These are phyloP conservation scores for Eruca vesicaria DNA, from an alignment of 441 rosid genomes.

Conservation along the genomic window DNA sequence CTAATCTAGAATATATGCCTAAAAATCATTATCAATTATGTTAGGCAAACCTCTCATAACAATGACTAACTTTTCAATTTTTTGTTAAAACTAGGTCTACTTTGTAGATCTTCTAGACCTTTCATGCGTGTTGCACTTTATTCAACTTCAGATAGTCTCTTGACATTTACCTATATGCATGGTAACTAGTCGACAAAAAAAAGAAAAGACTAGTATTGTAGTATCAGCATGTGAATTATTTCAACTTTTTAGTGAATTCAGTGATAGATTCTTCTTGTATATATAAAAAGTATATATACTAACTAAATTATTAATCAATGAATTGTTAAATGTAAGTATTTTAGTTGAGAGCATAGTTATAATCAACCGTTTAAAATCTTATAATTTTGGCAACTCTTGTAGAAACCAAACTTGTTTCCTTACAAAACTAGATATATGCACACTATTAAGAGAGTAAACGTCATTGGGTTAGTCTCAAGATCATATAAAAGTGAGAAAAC, in stretches of 20 bases:
- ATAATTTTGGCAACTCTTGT: not conserved
- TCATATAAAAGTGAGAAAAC: not conserved
- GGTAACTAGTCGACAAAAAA: not conserved
- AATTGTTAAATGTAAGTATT: not conserved
- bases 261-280: slow-evolving; percentile 6
- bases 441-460: not conserved
- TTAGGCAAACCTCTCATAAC: slow-evolving; percentile 18
- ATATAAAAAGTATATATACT: not conserved
- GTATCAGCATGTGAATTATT: slow-evolving; percentile 25
- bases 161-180: not conserved
- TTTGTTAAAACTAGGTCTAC: not conserved
- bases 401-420: not conserved
- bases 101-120: slow-evolving; percentile 14
- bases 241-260: slow-evolving; percentile 17
- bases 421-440: not conserved
- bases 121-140: slow-evolving; percentile 31
- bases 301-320: not conserved
- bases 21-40: not conserved
- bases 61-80: slow-evolving; percentile 13
- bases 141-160: not conserved
- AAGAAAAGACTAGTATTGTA: not conserved
- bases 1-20: slow-evolving; percentile 12
- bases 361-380: not conserved
- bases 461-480: not conserved
- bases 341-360: not conserved